phyloP scores from a whole-genome alignment of 2,329 filamentous ascomycete species.

The Aspergillus glaucus region DNA sequence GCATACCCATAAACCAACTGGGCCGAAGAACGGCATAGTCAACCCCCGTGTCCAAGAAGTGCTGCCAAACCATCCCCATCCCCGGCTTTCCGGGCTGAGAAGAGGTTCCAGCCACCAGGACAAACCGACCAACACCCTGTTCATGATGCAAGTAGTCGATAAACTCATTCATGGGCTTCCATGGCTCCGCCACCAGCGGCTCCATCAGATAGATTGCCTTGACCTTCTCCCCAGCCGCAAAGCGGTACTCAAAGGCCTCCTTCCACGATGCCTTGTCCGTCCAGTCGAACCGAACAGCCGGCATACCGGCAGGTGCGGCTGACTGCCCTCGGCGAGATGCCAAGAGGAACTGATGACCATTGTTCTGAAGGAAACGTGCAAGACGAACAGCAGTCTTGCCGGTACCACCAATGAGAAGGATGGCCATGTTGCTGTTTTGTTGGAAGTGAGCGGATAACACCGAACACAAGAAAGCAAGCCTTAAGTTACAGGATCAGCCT shows the following conservation, averaged over 20 bases:
- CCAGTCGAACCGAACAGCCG: conserved; percentile 41
- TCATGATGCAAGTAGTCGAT: conserved; percentile 34
- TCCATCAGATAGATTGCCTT: conserved; percentile 38
- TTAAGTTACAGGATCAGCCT: too few relatives aligned
- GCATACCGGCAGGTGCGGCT: background rate
- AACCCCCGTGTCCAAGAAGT: too few relatives aligned
- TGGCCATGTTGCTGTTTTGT: conserved; percentile 7
- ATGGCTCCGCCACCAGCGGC: background rate
- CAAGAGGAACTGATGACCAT: conserved; percentile 25
- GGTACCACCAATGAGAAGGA: conserved; percentile 43
- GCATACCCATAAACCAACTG: too few relatives aligned
- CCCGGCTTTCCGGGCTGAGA: too few relatives aligned
- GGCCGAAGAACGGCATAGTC: too few relatives aligned
- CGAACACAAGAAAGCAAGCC: too few relatives aligned
- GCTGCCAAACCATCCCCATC: too few relatives aligned
- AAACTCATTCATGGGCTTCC: conserved; percentile 22
- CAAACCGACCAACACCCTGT: conserved; percentile 20
- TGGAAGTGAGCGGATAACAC: too few relatives aligned
- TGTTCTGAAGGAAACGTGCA: conserved; percentile 5
- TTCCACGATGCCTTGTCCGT: conserved; percentile 36
- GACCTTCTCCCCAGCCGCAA: conserved; percentile 16
- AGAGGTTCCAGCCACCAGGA: conserved; percentile 1
- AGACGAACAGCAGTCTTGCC: conserved; percentile 42
- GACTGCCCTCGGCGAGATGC: conserved; percentile 30
- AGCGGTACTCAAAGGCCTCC: conserved; percentile 23